Base-by-base conservation (phyloP, 2,329 filamentous ascomycete genomes). In the Colletotrichum sp. region DNA sequence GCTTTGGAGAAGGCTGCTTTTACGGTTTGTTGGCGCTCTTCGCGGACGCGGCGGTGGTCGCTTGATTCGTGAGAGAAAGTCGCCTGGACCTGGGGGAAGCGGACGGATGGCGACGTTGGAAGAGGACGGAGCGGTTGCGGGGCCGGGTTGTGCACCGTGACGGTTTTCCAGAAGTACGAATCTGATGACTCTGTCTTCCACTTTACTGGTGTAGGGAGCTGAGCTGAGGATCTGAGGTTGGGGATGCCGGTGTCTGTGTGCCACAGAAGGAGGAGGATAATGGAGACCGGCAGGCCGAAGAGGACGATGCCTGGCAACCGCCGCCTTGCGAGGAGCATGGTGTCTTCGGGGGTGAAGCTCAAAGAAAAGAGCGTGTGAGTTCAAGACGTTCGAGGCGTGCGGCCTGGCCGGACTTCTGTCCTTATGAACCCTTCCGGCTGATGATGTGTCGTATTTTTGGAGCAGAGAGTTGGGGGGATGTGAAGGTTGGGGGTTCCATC, bases 1-100 rank as follows among this genome's bases (percentile, higher is more conserved):
- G 85, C 85, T 72, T 85, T 86, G 32, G 84, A 74, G 28, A 90
- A 90, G 0, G 84, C 83, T 1, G 80, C 81, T 57, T 86, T 87
- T 32, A 90, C 86, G 3, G 84, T 82, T 16, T 81, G 82, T n/a
- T 81, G 80, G 13, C 84, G 79, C 21, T 80, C 75, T 7, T 79
- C 76, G 6, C 84, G 78, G 16, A 81, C 75, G 7, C 77, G 64
- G 77, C 79, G 59, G 21, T 62, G 71, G 39, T 72, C 28, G 72
- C 72, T 59, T 8, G 81, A 75, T 69, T 85, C 81, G 5, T 76
- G 62, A 1, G 72, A 57, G 66, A 85, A 85, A 0, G 71, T 69
- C 4, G 81, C 78, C 76, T 86, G 85, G 28, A 86, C 80, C 64
- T 78, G 80, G 49, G 85, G 84, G 62, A 83, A 83, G 24, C 63